Evolutionary conservation across 164 flowering plant species (phyloP), one percentile per base, ranked within the genome.

Genomic region (Cinnamomum chago): DNA sequence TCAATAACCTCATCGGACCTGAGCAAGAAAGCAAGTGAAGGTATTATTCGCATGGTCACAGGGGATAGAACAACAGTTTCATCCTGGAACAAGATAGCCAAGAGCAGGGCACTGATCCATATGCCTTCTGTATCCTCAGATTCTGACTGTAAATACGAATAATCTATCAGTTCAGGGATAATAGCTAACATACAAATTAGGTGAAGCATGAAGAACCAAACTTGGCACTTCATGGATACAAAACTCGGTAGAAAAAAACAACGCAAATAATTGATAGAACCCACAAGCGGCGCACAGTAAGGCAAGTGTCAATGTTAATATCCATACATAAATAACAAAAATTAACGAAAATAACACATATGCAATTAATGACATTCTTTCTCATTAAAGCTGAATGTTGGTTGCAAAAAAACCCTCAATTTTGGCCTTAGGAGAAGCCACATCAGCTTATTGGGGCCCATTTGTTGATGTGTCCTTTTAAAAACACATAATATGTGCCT

Each of bases 21-120:
- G 71, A 91, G 80, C 76, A 93, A 67, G 81, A 78, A 72, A 30
- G 91, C 84, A 72, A 93, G 94, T 47, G 88, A 85, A 71, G 90
- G 93, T 77, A 93, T 88, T 72, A 91, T 82, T 35, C 83, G 83
- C 88, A 87, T 83, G 35, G 91, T 85, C 50, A 88, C 79, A 62
- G 88, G 89, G 24, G 90, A 85, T 52, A 71, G 72, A 76, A 82
- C 86, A 70, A 93, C 85, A 72, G 77, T 79, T 50, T 79, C 82
- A 81, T 93, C 94, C 81, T 88, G 93, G 83, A 90, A 93, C 50
- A 93, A 75, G 76, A 91, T 79, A 65, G 98, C 89, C 74, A 88
- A 76, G 47, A 93, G 91, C 80, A 91, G 70, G 71, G 94, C 84
- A 75, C 86, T 85, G 24, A 93, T 85, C 98, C 98, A 93, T 78